phyloP scores from a whole-genome alignment of 768 basidiomycete genomes.

The Phaeolepiota aurea region DNA sequence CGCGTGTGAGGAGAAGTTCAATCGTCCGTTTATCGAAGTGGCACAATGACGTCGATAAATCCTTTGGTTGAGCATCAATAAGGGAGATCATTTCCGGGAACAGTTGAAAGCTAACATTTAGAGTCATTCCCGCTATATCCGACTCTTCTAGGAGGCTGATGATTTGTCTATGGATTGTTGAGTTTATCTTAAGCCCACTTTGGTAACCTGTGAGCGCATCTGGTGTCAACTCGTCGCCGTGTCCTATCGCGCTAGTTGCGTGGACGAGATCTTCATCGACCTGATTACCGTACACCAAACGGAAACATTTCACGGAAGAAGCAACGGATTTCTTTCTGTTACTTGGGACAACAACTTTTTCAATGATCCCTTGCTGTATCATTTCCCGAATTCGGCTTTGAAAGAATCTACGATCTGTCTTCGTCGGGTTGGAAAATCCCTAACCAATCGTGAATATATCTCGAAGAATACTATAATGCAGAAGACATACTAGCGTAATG shows the following conservation, averaged over 20 bases:
- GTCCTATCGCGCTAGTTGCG: conserved; percentile 23
- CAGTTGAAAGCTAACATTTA: conserved; percentile 39
- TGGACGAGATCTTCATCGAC: background rate
- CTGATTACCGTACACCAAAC: conserved; percentile 45
- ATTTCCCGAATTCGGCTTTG: conserved; percentile 66
- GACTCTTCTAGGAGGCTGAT: conserved; percentile 64
- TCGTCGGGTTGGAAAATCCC: conserved; percentile 72
- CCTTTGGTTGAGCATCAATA: conserved; percentile 28
- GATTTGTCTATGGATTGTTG: conserved; percentile 74
- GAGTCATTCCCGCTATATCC: conserved; percentile 60
- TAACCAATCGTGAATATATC: conserved; percentile 16
- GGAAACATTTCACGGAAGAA: conserved; percentile 55
- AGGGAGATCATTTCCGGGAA: background rate
- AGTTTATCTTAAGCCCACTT: conserved; percentile 43
- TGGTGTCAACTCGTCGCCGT: conserved; percentile 36
- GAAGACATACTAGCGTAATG: conserved; percentile 60
- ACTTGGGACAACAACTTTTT: conserved; percentile 64
- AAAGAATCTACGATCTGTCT: conserved; percentile 78
- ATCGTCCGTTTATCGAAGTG: conserved; percentile 76
- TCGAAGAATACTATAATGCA: background rate
- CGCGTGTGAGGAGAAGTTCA: conserved; percentile 69
- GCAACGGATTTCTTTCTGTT: conserved; percentile 38
- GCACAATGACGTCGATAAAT: conserved; percentile 51
- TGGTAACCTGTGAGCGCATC: conserved; percentile 22
- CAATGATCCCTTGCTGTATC: conserved; percentile 64